Base-by-base conservation (phyloP, 1,139 yeast genomes). In the Protomyces arabidopsidicola region DNA sequence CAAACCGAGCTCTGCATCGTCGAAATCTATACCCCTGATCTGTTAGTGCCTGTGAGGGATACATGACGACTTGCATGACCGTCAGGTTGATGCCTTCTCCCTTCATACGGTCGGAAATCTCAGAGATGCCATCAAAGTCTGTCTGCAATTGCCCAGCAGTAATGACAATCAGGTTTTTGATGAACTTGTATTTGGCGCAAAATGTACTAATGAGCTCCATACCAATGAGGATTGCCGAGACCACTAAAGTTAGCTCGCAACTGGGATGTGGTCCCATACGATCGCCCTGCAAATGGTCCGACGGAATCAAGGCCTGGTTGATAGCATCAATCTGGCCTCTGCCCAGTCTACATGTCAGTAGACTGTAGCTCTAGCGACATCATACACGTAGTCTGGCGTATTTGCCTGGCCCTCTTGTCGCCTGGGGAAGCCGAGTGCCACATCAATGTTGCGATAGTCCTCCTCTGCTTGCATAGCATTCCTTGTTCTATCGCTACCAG, bases 161-260 rank as follows among this genome's bases (percentile, higher is more conserved):
- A 20, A 84, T 72, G 4, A 85, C 74, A 39, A 81, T 76, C 36
- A 85, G 71, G 68, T 73, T 76, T 67, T 73, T 75, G 50, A 68
- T 67, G 67, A 74, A 72, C 67, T 77, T 78, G 45, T 75, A 71
- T 38, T 71, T 71, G 36, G 70, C 68, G 65, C 79, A 76, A 50
- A 71, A 69, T 10, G 69, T 71, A 27, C 69, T 70, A 53, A 77
- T 73, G 65, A 71, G 70, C 53, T 74, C 69, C 8, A 75, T 70
- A 2, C 78, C 77, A 18, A 74, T 70, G 2, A 72, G 67, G 24
- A 77, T 65, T n/a, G 74, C 75, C 39, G 70, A 68, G 63, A 74
- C 39, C n/a, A 58, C 62, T 58, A 9, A 3, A 3, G 24, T 42
- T 18, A 42, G 48, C 48, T 5, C 8, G 12, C 20, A 24, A 14